phyloP scores from a whole-genome alignment of 2,329 filamentous ascomycete genomes.

The Scolecobasidium constrictum region DNA sequence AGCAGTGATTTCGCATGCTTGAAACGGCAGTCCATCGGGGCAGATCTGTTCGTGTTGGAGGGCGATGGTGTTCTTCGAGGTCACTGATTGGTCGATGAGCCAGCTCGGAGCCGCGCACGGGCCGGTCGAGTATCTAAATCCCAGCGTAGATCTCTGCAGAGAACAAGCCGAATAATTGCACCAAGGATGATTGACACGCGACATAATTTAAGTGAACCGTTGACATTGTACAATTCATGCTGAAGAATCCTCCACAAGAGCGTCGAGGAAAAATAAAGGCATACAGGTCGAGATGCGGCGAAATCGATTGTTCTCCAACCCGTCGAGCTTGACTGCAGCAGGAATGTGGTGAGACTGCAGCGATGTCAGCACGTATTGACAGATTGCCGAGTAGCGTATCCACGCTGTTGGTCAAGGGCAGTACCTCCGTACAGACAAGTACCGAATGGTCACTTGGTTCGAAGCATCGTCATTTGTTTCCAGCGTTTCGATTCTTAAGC shows the following conservation, averaged over 20 bases:
- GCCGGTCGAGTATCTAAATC: neutral
- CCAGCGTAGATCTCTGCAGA: neutral
- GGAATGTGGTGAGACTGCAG: too few species aligned
- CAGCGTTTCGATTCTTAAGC: too few species aligned
- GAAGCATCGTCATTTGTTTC: too few species aligned
- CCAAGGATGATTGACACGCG: neutral
- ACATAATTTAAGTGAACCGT: too few species aligned
- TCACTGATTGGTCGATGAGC: neutral
- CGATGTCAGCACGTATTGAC: too few species aligned
- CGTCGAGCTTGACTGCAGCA: too few species aligned
- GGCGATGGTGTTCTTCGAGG: neutral
- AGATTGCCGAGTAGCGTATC: too few species aligned
- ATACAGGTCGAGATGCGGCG: neutral
- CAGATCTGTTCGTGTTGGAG: neutral
- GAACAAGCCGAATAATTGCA: neutral
- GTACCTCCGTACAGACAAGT: too few species aligned
- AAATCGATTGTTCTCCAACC: too few species aligned
- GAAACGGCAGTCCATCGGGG: neutral
- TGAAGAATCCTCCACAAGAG: neutral
- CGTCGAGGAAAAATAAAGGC: neutral
- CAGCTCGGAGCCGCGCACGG: neutral
- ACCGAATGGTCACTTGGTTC: too few species aligned
- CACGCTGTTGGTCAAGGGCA: too few species aligned
- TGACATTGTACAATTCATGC: conserved; percentile 3
- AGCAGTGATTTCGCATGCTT: neutral